Conservation (phyloP, 345 rosid species). For the Noccaea caerulescens region DNA sequence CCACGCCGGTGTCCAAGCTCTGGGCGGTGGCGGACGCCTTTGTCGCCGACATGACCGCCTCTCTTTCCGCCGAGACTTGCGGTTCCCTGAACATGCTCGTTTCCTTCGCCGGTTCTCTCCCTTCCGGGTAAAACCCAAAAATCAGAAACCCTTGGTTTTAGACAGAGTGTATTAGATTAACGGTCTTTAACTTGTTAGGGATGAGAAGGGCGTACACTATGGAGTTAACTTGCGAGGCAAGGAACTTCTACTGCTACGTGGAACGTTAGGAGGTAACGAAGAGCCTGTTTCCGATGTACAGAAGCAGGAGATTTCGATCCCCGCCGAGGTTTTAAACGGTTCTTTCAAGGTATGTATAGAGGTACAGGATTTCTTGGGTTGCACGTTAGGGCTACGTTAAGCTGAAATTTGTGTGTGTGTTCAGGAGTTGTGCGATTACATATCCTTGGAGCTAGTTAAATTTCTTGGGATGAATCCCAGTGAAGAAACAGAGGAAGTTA, state of each 20-base stretch:
- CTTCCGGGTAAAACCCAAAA: constrained; percentile 53
- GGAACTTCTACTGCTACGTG: constrained; percentile 52
- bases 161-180: not conserved
- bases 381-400: constrained; percentile 21
- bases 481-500: constrained; percentile 33
- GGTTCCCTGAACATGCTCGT: constrained; percentile 56
- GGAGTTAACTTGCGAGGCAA: constrained; percentile 61
- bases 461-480: constrained; percentile 47
- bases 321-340: constrained; percentile 43
- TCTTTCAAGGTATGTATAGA: constrained; percentile 47
- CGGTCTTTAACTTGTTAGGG: constrained; percentile 32
- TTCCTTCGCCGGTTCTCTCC: constrained; percentile 50
- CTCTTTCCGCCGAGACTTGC: constrained; percentile 28
- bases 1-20: constrained; percentile 60
- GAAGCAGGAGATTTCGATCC: constrained; percentile 56
- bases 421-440: constrained; percentile 54
- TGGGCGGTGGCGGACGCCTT: constrained; percentile 57
- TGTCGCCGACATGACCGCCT: constrained; percentile 50
- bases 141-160: constrained; percentile 4
- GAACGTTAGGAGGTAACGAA: constrained; percentile 53
- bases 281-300: constrained; percentile 57
- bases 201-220: constrained; percentile 63
- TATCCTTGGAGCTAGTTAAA: constrained; percentile 55
- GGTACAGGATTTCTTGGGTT: not conserved
- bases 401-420: not conserved